Evolutionary conservation across 2,329 filamentous ascomycete species (phyloP).

Genomic region (Trichoderma brevicompactum): DNA sequence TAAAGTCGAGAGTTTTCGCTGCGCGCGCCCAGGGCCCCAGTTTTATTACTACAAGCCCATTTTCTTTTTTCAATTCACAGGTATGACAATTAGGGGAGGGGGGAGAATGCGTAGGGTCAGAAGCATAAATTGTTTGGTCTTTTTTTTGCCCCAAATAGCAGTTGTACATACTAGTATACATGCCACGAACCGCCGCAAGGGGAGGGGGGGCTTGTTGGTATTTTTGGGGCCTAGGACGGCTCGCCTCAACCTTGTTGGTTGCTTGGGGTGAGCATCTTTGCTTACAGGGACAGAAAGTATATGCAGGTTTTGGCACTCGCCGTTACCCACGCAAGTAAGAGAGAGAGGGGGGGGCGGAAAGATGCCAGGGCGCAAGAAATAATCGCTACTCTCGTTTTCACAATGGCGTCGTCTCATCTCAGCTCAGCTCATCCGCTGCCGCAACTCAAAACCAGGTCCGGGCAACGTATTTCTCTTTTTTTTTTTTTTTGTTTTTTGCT

Average conservation of each 20-base stretch:
- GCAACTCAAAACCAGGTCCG: background rate
- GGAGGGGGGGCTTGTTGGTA: background rate
- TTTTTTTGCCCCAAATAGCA: background rate
- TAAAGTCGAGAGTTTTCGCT: constrained; percentile 1
- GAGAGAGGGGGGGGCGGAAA: too few relatives aligned
- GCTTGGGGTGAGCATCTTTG: background rate
- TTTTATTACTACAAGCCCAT: too few relatives aligned
- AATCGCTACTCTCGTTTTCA: background rate
- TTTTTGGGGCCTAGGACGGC: background rate
- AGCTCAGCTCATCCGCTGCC: constrained; percentile 6
- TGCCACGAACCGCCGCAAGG: background rate
- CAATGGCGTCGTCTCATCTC: background rate
- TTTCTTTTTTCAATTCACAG: too few relatives aligned
- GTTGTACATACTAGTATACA: too few relatives aligned
- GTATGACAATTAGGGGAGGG: too few relatives aligned
- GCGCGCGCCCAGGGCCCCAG: background rate
- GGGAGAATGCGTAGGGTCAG: background rate
- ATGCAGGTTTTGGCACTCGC: too few relatives aligned
- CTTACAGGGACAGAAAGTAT: background rate
- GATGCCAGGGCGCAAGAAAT: too few relatives aligned
- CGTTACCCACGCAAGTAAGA: too few relatives aligned
- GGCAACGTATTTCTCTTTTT: background rate
- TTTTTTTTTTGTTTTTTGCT: background rate
- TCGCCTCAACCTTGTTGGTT: background rate
- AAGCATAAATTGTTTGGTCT: background rate